Conservation (phyloP, 2,329 filamentous ascomycete genomes). For the Diaporthe citriasiana region DNA sequence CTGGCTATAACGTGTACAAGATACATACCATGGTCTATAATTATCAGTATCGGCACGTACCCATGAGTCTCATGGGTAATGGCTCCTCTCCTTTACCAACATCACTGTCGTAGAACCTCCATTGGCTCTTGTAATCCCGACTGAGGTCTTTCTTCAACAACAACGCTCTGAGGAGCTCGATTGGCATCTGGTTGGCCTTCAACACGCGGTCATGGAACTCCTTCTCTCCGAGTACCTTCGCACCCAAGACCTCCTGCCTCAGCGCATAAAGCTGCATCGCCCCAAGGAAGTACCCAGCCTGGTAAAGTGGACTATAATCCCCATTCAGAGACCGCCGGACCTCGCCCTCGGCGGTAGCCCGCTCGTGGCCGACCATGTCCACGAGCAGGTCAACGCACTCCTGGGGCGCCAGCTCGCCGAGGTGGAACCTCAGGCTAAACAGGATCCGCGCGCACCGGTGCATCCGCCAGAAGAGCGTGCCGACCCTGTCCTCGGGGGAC, state of each 20-base stretch:
- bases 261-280: slow-evolving; percentile 68
- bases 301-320: slow-evolving; percentile 70
- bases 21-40: not conserved
- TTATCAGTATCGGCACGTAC: slow-evolving; percentile 21
- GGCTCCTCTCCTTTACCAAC: not conserved
- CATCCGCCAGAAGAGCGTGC: slow-evolving; percentile 74
- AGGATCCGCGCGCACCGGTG: slow-evolving; percentile 72
- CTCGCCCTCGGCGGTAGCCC: slow-evolving; percentile 71
- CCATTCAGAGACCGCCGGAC: slow-evolving; percentile 69
- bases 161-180: slow-evolving; percentile 40
- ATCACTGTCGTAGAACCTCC: slow-evolving; percentile 38
- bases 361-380: slow-evolving; percentile 69
- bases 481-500: slow-evolving; percentile 66
- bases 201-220: slow-evolving; percentile 69
- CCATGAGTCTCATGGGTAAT: slow-evolving; percentile 15
- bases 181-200: slow-evolving; percentile 54
- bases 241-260: slow-evolving; percentile 61
- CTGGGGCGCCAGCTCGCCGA: slow-evolving; percentile 65
- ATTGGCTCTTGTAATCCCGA: slow-evolving; percentile 39
- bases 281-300: slow-evolving; percentile 72
- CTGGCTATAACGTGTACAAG: too few species aligned
- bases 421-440: slow-evolving; percentile 71
- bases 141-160: slow-evolving; percentile 35
- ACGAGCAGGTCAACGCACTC: slow-evolving; percentile 71
- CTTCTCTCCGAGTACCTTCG: slow-evolving; percentile 58